Base-by-base conservation (phyloP, 106 monocot genomes). In the Alisma plantagoaquatica region DNA sequence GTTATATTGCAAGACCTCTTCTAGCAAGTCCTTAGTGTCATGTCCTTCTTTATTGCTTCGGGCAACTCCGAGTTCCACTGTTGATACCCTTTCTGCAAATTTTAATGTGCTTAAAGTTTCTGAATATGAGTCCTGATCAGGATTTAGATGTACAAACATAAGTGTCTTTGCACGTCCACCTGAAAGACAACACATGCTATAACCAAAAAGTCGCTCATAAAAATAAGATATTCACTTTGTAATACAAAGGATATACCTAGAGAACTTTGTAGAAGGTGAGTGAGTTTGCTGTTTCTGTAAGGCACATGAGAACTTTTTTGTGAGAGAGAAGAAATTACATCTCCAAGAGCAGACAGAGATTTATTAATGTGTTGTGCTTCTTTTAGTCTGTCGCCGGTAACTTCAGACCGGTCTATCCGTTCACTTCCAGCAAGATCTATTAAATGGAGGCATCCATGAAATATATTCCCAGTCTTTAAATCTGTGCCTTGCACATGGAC, bases 161-260 rank as follows among this genome's bases (percentile, higher is more conserved):
- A 91, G 77, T 43, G 91, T 81, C 69, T 91, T 91, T 23, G 91
- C 91, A 29, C 81, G 91, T 31, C 91, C 91, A 61, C 90, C 90
- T 90, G 48, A 48, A 61, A 28, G 53, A 46, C 27, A 64, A 45
- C 3, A 18, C 21, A 10, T 22, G 27, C 35, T 38, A 38, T 38
- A 14, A n/a, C n/a, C n/a, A n/a, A n/a, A n/a, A n/a, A n/a, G n/a
- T n/a, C n/a, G n/a, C n/a, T n/a, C n/a, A n/a, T 38, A 6, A 38
- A 14, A 6, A 14, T 38, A 38, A 38, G 35, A 38, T 6, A 38
- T 14, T 38, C 35, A 14, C 14, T 6, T 14, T 38, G 35, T 14
- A 38, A 14, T 14, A 23, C 12, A 32, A 10, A 5, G 31, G 53
- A n/a, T n/a, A 20, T 61, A 80, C 84, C 80, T 70, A 80, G 70